Base-by-base conservation (phyloP, 768 basidiomycete species). In the Hypsizygus marmoreus region DNA sequence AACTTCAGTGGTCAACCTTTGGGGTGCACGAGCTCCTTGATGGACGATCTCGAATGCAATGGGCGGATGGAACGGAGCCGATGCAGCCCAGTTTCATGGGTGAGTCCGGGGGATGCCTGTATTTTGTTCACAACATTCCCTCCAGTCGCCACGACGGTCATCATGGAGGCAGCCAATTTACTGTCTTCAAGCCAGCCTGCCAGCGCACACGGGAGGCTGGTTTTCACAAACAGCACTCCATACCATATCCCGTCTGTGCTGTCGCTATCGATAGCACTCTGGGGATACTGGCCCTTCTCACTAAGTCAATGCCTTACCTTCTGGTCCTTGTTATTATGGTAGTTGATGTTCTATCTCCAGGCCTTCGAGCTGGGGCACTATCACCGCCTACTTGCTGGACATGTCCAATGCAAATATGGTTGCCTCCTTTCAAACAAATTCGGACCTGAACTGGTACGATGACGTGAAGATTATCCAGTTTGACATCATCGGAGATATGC, bases 51-150 rank as follows among this genome's bases (percentile, higher is more conserved):
- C n/a, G n/a, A n/a, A 20, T n/a, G 12, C 23, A 35, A 28, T 49
- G 47, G 47, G 14, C 29, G 16, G 47, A 49, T 13, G 47, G 47
- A 12, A 43, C 31, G 13, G 20, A 1, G 26, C 47, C 47, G n/a
- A 32, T 20, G 32, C 16, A 28, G 7, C 4, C 9, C 4, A 22
- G 25, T 16, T 49, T 43, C 28, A 28, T 36, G 41, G 47, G 47
- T 29, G 47, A 49, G 26, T 43, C 47, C 6, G 47, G 47, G 19
- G 47, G 47, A 30, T 49, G 47, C 10, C 20, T 49, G 17, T 49
- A 49, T 37, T 19, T 17, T 28, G 41, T 49, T n/a, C n/a, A n/a
- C n/a, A n/a, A 28, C 37, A 6, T 40, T 40, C 25, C 25, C 3
- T 19, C 26, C 25, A 16, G 6, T 25, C 20, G 16, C 22, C 16